Percentiles rank a stretch among this genome's conserved stretches.
phyloP scores from a whole-genome alignment of 192 early-diverging fungal genomes.

The Backusella tuberculispora region DNA sequence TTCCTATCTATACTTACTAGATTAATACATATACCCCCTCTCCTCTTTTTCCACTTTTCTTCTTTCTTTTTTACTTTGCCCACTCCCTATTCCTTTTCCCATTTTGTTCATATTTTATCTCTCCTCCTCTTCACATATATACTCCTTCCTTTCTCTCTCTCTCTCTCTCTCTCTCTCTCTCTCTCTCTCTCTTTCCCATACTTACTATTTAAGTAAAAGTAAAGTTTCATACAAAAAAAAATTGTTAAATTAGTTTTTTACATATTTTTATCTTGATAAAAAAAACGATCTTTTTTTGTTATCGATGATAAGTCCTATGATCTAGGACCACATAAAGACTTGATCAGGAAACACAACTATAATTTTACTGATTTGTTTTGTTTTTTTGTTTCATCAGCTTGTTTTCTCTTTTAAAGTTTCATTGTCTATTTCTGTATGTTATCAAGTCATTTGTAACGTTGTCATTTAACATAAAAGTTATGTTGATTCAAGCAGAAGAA shows the following conservation, averaged over 20 bases:
- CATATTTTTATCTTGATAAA: not conserved
- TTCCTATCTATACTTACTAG: not conserved
- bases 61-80: not conserved
- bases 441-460: too few species aligned
- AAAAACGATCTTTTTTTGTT: too few species aligned
- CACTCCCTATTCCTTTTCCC: not conserved
- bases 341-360: too few species aligned
- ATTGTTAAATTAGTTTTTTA: not conserved
- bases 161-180: too few species aligned
- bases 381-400: not conserved
- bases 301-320: not conserved
- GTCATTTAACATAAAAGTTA: not conserved
- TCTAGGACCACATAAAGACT: not conserved
- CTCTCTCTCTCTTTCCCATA: not conserved
- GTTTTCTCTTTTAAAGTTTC: not conserved
- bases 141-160: too few species aligned
- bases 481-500: not conserved
- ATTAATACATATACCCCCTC: constrained; percentile 7
- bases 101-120: constrained; percentile 11
- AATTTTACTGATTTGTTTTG: too few species aligned
- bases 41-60: not conserved
- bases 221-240: too few species aligned
- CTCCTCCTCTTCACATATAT: not conserved
- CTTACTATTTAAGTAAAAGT: not conserved
- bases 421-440: too few species aligned